phyloP scores from a whole-genome alignment of 2,329 filamentous ascomycete genomes.

The Sclerotinia borealis region DNA sequence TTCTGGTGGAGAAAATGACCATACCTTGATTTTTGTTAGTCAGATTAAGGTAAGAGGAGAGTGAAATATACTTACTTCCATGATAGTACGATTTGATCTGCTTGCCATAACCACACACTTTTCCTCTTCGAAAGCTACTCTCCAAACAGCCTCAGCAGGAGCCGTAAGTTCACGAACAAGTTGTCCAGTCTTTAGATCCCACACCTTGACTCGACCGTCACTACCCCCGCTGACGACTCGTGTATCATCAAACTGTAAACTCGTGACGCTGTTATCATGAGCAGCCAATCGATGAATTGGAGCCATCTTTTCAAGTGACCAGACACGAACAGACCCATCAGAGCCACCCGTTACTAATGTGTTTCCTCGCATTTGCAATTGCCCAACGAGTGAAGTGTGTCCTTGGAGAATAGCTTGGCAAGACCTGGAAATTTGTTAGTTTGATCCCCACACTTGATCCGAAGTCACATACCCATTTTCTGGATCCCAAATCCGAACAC shows the following conservation, averaged over 20 bases:
- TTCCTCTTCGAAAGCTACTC: constrained; percentile 96
- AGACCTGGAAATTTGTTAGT: constrained; percentile 24
- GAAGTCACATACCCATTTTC: constrained; percentile 62
- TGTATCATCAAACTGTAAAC: constrained; percentile 92
- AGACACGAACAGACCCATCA: constrained; percentile 92
- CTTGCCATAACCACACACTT: constrained; percentile 95
- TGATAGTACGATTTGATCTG: constrained; percentile 78
- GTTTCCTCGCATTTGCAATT: constrained; percentile 90
- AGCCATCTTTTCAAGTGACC: constrained; percentile 85
- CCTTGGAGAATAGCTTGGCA: constrained; percentile 87
- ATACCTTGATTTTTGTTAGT: constrained; percentile 57
- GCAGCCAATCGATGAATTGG: constrained; percentile 92
- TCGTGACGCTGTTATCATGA: constrained; percentile 97
- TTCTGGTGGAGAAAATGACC: constrained; percentile 87
- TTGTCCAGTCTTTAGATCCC: constrained; percentile 89
- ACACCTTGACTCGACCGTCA: constrained; percentile 97
- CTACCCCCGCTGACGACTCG: constrained; percentile 93
- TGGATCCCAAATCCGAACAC: constrained; percentile 94
- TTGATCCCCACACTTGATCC: constrained; percentile 30
- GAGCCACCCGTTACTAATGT: constrained; percentile 94
- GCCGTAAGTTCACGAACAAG: constrained; percentile 86
- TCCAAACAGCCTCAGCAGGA: constrained; percentile 92
- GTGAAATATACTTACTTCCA: constrained; percentile 69
- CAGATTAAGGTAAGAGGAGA: not conserved
- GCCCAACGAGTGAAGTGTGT: constrained; percentile 92